Conservation (phyloP, 192 early-diverging fungal genomes). For the Podila horticola region DNA sequence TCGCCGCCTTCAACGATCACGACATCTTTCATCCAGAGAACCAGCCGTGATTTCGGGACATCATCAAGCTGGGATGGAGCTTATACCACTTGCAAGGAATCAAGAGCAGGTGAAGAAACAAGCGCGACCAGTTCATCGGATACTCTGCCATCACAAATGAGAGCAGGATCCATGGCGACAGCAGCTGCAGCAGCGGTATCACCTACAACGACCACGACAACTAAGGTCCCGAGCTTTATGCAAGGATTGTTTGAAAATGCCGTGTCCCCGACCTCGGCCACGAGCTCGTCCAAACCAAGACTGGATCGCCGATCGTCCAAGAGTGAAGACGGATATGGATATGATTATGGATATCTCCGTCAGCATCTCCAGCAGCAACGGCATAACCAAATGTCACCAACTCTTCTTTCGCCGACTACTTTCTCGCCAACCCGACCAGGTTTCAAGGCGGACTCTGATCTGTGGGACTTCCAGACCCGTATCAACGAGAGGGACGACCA, state of each 20-base stretch:
- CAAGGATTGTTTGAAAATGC: background rate
- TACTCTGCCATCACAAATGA: too few relatives aligned
- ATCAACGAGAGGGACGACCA: background rate
- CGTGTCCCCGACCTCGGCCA: background rate
- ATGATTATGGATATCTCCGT: background rate
- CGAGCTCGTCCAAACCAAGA: background rate
- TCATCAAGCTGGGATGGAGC: background rate
- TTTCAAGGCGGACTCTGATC: background rate
- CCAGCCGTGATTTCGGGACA: background rate
- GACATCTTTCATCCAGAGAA: background rate
- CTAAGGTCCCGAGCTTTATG: background rate
- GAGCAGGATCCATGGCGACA: background rate
- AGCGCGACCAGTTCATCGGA: background rate
- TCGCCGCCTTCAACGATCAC: background rate
- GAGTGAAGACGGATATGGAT: slow-evolving; percentile 1
- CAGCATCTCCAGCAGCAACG: background rate
- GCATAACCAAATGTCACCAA: background rate
- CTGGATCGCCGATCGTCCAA: background rate
- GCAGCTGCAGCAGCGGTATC: background rate
- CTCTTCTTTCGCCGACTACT: background rate
- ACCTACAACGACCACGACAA: background rate
- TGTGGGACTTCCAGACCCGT: background rate
- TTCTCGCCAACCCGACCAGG: background rate
- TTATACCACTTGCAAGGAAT: background rate
- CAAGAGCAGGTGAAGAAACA: background rate